Evolutionary conservation across 371 early-diverging fungal genomes (phyloP), one percentile per base, ranked within the genome.

Genomic region (Blakeslea trispora): DNA sequence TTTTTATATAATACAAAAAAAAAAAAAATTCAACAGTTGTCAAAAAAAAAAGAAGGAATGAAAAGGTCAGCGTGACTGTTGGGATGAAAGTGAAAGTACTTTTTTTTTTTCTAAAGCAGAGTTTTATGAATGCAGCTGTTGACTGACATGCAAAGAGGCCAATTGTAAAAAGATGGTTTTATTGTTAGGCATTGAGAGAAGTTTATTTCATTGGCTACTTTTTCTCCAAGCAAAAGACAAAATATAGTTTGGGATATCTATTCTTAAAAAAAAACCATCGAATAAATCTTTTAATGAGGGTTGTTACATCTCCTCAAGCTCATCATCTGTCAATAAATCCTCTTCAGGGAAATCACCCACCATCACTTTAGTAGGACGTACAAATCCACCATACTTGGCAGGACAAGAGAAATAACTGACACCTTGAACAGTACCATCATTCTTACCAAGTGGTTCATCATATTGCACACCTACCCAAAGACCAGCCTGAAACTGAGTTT

Each of bases 391-490:
- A 62, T 91, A 83, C 9, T 89, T 87, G 23, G 77, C 67, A 11
- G 81, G 78, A 55, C 90, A 89, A 5, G 76, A 63, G 62, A 95
- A 97, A 60, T 95, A 97, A 9, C 55, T 62, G 19, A 70, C 81
- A 3, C 92, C 93, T 50, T 90, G 77, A 1, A 95, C 91, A 50
- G 82, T 86, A 39, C 98, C 98, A 69, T 95, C 85, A 65, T 98
- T 92, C 71, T 93, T 95, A 24, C 98, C 98, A 40, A 95, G 63
- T 0, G 98, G 98, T 57, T 98, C 98, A 63, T 98, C 98, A 50
- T 91, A 96, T 65, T 95, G 90, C 17, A 98, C 74, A 47, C 98
- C 98, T 10, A 97, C 88, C 96, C 96, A 98, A 44, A 75, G 73
- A 3, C 97, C 98, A 0, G 88, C 74, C 61, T 94, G 91, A 65